Percentiles rank a stretch among this genome's conserved stretches.
Conservation (phyloP, 2,329 filamentous ascomycete genomes). For the Colletotrichum sp. region DNA sequence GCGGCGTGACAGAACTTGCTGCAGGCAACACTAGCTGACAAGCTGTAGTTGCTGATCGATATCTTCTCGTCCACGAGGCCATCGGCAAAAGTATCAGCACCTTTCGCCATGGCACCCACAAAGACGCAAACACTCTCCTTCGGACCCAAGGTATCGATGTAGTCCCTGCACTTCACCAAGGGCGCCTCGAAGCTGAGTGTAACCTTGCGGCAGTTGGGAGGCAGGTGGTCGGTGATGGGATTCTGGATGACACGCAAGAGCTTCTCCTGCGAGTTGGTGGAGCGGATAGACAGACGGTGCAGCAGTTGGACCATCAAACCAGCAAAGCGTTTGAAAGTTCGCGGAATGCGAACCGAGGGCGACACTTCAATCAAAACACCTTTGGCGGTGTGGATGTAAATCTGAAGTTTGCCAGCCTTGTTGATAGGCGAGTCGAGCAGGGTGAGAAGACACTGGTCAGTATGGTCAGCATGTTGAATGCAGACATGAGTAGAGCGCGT, state of each 20-base stretch:
- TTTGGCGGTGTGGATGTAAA: conserved; percentile 98
- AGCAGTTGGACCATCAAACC: conserved; percentile 98
- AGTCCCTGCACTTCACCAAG: conserved; percentile 87
- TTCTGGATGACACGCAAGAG: conserved; percentile 97
- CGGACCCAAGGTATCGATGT: conserved; percentile 77
- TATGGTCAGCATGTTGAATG: conserved; percentile 52
- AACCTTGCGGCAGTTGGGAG: conserved; percentile 96
- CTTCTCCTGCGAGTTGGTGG: conserved; percentile 96
- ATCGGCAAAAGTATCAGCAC: conserved; percentile 93
- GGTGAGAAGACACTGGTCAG: conserved; percentile 85
- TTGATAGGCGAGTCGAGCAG: conserved; percentile 98
- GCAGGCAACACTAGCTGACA: conserved; percentile 97
- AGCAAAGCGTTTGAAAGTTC: conserved; percentile 98
- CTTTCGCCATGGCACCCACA: conserved; percentile 98
- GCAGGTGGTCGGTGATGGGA: conserved; percentile 95
- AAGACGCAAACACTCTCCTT: conserved; percentile 98
- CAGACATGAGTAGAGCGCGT: conserved; percentile 33
- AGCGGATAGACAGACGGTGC: conserved; percentile 93
- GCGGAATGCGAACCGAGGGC: conserved; percentile 95
- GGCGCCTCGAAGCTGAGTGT: conserved; percentile 94
- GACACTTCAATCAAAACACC: conserved; percentile 97
- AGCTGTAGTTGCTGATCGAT: conserved; percentile 96
- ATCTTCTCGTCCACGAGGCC: conserved; percentile 95
- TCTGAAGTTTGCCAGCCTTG: conserved; percentile 96
- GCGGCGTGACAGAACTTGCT: conserved; percentile 99